Conservation (phyloP, 2,329 filamentous ascomycete species). For the Aureobasidium sp. region DNA sequence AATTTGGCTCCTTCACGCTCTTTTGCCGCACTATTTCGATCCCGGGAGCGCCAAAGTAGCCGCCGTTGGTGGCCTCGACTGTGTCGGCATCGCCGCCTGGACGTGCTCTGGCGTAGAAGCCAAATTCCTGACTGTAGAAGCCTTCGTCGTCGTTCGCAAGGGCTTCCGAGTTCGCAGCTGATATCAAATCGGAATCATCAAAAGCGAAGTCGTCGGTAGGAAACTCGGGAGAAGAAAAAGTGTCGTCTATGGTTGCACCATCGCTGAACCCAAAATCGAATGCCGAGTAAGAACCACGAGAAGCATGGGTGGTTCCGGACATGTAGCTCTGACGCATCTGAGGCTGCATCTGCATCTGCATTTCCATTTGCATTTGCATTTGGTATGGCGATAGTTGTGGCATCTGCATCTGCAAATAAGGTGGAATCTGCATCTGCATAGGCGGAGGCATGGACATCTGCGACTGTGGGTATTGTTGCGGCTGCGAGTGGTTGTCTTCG, state of each 20-base stretch:
- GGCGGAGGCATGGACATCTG: background rate
- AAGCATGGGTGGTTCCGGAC: background rate
- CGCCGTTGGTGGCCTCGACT: constrained; percentile 64
- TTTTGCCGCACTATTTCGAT: constrained; percentile 57
- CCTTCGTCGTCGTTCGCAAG: constrained; percentile 87
- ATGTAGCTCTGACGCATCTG: background rate
- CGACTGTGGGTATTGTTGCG: background rate
- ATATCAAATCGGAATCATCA: constrained; percentile 79
- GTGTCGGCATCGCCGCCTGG: constrained; percentile 36
- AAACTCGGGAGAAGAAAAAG: constrained; percentile 5
- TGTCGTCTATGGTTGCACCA: constrained; percentile 14
- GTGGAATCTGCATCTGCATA: background rate
- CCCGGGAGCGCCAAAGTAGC: constrained; percentile 76
- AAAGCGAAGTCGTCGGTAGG: constrained; percentile 38
- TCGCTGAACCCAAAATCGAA: constrained; percentile 34
- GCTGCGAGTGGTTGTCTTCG: background rate
- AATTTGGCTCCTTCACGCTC: constrained; percentile 76
- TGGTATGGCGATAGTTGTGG: background rate
- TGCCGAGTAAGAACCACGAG: constrained; percentile 18
- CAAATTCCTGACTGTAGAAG: constrained; percentile 94
- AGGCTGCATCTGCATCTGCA: constrained; percentile 4
- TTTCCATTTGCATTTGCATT: background rate
- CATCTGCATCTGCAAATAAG: background rate
- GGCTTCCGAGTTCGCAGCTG: constrained; percentile 87
- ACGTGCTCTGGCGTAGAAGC: constrained; percentile 65